These are phyloP conservation scores for Calvatia gigantea DNA, from an alignment of 768 basidiomycete genomes.

Conservation along the genomic window DNA sequence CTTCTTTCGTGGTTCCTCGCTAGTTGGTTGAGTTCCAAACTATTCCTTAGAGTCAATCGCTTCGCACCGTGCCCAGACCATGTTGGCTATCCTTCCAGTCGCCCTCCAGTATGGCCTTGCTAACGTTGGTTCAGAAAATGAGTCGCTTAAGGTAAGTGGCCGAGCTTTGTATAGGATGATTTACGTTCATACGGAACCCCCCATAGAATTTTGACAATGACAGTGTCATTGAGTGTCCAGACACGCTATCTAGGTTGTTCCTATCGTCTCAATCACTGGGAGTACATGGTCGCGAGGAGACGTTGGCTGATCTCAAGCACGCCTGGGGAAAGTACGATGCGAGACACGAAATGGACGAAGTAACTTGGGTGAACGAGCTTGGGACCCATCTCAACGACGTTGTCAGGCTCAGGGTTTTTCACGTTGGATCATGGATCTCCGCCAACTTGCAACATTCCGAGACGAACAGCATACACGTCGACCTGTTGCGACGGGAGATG, in stretches of 20 bases:
- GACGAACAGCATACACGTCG: conserved; percentile 38
- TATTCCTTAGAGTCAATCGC: conserved; percentile 39
- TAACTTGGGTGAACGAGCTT: conserved; percentile 38
- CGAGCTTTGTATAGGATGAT: background rate
- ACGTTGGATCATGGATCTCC: conserved; percentile 49
- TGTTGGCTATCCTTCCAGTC: conserved; percentile 38
- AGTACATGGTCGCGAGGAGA: conserved; percentile 19
- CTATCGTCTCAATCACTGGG: conserved; percentile 13
- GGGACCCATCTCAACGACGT: conserved; percentile 33
- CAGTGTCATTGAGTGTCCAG: conserved; percentile 29
- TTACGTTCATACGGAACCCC: background rate
- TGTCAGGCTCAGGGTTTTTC: conserved; percentile 38
- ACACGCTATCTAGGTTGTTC: conserved; percentile 35
- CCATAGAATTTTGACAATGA: conserved; percentile 53
- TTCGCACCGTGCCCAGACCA: conserved; percentile 41
- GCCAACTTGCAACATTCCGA: conserved; percentile 48
- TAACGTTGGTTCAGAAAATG: conserved; percentile 41
- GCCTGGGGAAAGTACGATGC: conserved; percentile 27
- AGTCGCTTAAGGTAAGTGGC: conserved; percentile 44
- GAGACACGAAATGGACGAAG: conserved; percentile 35
- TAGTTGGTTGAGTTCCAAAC: background rate
- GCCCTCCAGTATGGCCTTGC: conserved; percentile 47
- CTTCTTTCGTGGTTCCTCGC: background rate
- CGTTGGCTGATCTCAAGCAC: conserved; percentile 19
- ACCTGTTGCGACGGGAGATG: conserved; percentile 39